Evolutionary conservation across 176 grass and related monocot species (phyloP).

Genomic region (Puya raimondii): DNA sequence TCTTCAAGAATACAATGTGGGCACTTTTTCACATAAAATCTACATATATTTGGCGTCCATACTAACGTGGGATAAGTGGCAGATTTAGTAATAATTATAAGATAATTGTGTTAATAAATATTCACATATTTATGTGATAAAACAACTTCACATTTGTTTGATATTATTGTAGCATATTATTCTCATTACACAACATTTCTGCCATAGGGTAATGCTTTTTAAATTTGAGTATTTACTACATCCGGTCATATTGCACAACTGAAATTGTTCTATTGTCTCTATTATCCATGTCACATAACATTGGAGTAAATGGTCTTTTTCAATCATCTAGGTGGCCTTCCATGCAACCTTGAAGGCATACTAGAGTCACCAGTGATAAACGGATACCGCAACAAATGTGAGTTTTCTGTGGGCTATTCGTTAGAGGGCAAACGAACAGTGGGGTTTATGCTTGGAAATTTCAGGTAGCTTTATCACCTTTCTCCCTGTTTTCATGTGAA

Average conservation of each 20-base stretch:
- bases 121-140: too few species aligned
- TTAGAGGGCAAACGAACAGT: conserved; percentile 67
- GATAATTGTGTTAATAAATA: too few species aligned
- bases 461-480: conserved; percentile 47
- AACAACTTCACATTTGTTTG: background rate
- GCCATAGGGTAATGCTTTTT: background rate
- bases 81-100: too few species aligned
- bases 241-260: background rate
- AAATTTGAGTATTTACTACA: background rate
- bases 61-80: too few species aligned
- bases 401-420: conserved; percentile 93
- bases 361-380: conserved; percentile 74
- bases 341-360: conserved; percentile 92
- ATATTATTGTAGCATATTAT: background rate
- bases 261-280: background rate
- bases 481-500: conserved; percentile 5
- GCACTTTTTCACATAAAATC: background rate
- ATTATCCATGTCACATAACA: background rate
- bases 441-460: conserved; percentile 97
- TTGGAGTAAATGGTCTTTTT: conserved; percentile 8
- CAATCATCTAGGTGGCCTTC: conserved; percentile 79
- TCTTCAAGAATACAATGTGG: background rate
- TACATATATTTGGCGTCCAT: background rate
- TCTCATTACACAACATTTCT: background rate
- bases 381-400: conserved; percentile 97